Base-by-base conservation (phyloP, 1,284 basidiomycete species). In the Trametes pubescens region DNA sequence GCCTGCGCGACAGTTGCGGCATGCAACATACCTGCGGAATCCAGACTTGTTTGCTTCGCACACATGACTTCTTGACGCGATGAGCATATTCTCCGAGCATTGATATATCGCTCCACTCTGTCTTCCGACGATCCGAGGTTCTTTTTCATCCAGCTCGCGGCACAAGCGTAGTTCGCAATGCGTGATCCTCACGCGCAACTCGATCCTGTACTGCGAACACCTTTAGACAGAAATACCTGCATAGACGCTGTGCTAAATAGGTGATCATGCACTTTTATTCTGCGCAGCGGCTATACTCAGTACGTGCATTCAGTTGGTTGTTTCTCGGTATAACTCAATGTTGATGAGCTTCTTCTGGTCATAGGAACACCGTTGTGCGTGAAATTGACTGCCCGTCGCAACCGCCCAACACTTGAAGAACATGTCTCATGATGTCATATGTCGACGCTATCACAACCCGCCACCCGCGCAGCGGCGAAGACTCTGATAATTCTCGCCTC, bases 401-500 rank as follows among this genome's bases (percentile, higher is more conserved):
- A 47, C 44, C 7, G 32, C n/a, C 29, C 32, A 21, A 21, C 8
- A n/a, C 32, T 0, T 8, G 18, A 16, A 24, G 22, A 16, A 32
- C 35, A 53, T 16, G 13, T 1, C 26, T 55, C 48, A 57, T 57
- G 56, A 57, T 49, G 47, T 57, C 55, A 57, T 34, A 13, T 16
- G 40, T 43, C 40, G 8, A 43, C 16, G 14, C 40, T 43, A 43
- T 43, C 18, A n/a, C 40, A 8, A 29, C 7, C 26, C 9, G 5
- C 11, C 4, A 1, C 16, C 22, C 22, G 38, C 26, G 22, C 5
- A 14, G 24, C 48, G 56, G 58, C 32, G 24, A 59, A 59, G 49
- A 22, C 43, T 59, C 58, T 59, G 58, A 21, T 46, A 37, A 59
- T 35, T 16, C 43, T 59, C 58, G 58, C 47, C 37, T 26, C 44